Evolutionary conservation across 441 rosid genomes (phyloP), one percentile per base, ranked within the genome.

Genomic region (Mallotus japonicus): DNA sequence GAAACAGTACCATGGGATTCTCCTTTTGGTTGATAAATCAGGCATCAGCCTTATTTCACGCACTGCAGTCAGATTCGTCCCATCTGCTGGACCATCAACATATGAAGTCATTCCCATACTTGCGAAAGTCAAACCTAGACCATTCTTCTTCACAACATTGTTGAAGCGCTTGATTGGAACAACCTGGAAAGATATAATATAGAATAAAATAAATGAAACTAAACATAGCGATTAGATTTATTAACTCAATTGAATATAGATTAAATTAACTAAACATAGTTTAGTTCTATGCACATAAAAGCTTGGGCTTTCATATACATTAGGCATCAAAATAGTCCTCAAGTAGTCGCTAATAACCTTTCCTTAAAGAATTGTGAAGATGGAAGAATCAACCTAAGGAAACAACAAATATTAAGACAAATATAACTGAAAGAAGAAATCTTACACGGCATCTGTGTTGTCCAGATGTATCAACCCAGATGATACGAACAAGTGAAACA

Each of bases 401-500:
- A 32, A 3, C 0, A 24, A 24, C 28, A 24, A 24, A 24, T 24
- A 24, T 24, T 42, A 47, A 72, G 22, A 20, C n/a, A 46, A 65
- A 20, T 20, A 47, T 11, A 19, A 47, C 20, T 13, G 1, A 49
- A 69, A 24, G 32, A 28, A 28, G 32, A 62, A 56, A 74, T 82
- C 97, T 83, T 77, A 92, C 99, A 14, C 97, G 98, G 73, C 93
- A 93, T 89, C 99, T 85, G 73, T 90, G 92, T 77, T 93, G 99
- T 78, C 99, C 99, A 70, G 96, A 91, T 65, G 95, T 62, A 87
- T 93, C 98, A 69, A 86, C 88, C 99, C 97, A 95, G 37, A 95
- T 75, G 56, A 93, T 14, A 42, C 99, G 96, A 75, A 91, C 85
- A 76, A 93, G 79, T 22, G 70, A 74, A 32, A 67, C 75, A 72